Conservation (phyloP, 768 basidiomycete genomes). For the Strobilomyces dryophilus region DNA sequence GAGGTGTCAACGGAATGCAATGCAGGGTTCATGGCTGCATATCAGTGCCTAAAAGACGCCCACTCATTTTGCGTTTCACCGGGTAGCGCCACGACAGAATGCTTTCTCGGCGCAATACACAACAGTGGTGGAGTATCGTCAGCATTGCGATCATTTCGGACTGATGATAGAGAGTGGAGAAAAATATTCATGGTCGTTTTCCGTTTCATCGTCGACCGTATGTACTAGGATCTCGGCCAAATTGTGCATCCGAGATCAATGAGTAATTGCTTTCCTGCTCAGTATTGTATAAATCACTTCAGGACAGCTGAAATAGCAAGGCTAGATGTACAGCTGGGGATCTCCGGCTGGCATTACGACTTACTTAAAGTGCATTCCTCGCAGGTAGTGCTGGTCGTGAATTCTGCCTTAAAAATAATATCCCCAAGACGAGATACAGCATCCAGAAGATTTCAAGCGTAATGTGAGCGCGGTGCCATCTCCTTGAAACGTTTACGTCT, state of each 20-base stretch:
- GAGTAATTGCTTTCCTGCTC: constrained; percentile 1
- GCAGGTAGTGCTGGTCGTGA: constrained; percentile 8
- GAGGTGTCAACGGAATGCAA: constrained; percentile 7
- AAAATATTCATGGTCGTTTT: background rate
- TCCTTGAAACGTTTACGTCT: constrained; percentile 18
- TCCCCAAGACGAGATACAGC: background rate
- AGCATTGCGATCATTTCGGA: constrained; percentile 15
- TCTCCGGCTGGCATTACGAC: constrained; percentile 11
- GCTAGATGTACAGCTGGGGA: background rate
- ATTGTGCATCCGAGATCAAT: background rate
- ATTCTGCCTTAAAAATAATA: constrained; percentile 8
- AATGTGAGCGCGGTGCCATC: constrained; percentile 1
- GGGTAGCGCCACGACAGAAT: constrained; percentile 28
- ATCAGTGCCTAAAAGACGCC: constrained; percentile 9
- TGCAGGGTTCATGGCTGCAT: constrained; percentile 4
- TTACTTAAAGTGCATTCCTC: constrained; percentile 7
- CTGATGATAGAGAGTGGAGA: background rate
- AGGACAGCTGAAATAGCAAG: background rate
- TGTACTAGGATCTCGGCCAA: background rate
- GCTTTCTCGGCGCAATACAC: constrained; percentile 35
- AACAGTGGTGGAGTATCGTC: no score
- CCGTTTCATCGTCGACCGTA: background rate
- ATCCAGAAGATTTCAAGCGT: background rate
- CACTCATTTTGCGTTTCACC: constrained; percentile 12
- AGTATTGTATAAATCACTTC: background rate